phyloP scores from a whole-genome alignment of 78 protist species.

The slime mould (Dictyostelium discoideum) region DNA sequence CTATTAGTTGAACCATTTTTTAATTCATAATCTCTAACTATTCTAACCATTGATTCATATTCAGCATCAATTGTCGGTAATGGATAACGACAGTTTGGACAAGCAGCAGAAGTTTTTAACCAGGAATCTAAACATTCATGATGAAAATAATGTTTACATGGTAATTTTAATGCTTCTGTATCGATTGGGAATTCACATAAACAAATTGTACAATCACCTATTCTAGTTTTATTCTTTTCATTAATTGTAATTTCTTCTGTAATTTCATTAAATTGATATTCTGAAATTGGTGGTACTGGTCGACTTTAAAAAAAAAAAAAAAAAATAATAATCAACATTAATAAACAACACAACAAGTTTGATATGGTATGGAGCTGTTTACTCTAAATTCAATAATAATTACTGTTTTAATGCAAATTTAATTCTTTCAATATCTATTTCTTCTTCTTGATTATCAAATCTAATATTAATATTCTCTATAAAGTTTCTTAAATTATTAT shows the following conservation, averaged over 20 bases:
- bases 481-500: not conserved
- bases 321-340: not conserved
- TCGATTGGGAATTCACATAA: slow-evolving; percentile 23
- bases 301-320: not conserved
- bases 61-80: slow-evolving; percentile 31
- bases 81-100: slow-evolving; percentile 49
- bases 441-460: not conserved
- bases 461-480: not conserved
- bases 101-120: not conserved
- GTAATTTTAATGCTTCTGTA: slow-evolving; percentile 33
- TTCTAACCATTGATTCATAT: slow-evolving; percentile 41
- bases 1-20: not conserved
- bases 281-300: slow-evolving; percentile 70
- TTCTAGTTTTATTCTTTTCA: slow-evolving; percentile 58
- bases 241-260: slow-evolving; percentile 57
- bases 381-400: not conserved
- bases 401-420: slow-evolving; percentile 65
- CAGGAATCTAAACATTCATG: not conserved
- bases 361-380: too few relatives aligned
- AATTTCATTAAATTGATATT: slow-evolving; percentile 49
- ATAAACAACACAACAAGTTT: not conserved
- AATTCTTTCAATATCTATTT: slow-evolving; percentile 53
- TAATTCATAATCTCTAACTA: slow-evolving; percentile 31
- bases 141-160: slow-evolving; percentile 79
- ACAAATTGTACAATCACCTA: slow-evolving; percentile 69